Evolutionary conservation across 139 green algal genomes (phyloP).

Genomic region (Coccomyxa sp.): DNA sequence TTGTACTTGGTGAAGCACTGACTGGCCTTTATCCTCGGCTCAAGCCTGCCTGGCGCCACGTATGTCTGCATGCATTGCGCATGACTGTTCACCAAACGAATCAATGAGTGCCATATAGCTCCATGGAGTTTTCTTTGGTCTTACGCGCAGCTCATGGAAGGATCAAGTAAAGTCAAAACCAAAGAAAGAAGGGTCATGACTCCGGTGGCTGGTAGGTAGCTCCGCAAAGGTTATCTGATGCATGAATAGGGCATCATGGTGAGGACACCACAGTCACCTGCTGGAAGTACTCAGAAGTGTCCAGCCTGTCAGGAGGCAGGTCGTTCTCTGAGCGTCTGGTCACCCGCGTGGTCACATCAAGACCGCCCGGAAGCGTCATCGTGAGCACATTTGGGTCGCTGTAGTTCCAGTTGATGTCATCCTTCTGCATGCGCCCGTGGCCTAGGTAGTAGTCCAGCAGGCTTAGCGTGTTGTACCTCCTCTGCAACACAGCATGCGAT

Average conservation of each 20-base stretch:
- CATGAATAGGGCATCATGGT: not conserved
- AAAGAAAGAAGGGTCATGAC: too few relatives aligned
- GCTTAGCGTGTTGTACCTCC: constrained; percentile 67
- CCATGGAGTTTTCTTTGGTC: too few relatives aligned
- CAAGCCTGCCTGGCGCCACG: not conserved
- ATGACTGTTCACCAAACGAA: too few relatives aligned
- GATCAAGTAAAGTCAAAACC: too few relatives aligned
- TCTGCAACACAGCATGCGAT: too few relatives aligned
- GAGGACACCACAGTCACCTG: constrained; percentile 7
- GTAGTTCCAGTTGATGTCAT: constrained; percentile 61
- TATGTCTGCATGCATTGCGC: constrained; percentile 12
- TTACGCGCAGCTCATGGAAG: too few relatives aligned
- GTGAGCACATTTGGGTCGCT: constrained; percentile 65
- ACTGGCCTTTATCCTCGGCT: constrained; percentile 57
- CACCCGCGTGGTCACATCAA: constrained; percentile 38
- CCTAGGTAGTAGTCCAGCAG: constrained; percentile 59
- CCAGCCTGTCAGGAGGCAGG: constrained; percentile 37
- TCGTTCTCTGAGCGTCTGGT: constrained; percentile 36
- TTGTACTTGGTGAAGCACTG: constrained; percentile 89
- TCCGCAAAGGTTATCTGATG: not conserved
- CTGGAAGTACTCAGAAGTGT: constrained; percentile 74
- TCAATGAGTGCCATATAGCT: too few relatives aligned
- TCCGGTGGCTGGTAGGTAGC: too few relatives aligned
- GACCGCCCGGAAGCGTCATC: constrained; percentile 34
- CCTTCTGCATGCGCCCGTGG: not conserved